phyloP scores from a whole-genome alignment of 805 yeast genomes.

The Saccharomycopsis guyanensis region DNA sequence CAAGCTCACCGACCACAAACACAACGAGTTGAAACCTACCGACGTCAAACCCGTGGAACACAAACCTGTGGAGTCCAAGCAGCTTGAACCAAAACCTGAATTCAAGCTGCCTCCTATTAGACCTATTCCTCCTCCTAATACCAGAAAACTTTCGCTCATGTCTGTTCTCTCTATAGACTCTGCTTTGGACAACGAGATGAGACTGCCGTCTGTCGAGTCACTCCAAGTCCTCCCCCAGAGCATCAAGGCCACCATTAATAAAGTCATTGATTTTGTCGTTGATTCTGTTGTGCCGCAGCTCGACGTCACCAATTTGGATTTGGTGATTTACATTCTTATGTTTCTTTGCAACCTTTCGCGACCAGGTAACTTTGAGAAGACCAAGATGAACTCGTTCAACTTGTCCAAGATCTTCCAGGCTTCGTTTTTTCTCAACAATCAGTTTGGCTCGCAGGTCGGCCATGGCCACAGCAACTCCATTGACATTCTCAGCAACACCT shows the following conservation, averaged over 20 bases:
- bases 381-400: constrained; percentile 32
- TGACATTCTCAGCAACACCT: constrained; percentile 6
- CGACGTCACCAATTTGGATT: constrained; percentile 7
- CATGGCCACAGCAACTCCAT: neutral
- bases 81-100: neutral
- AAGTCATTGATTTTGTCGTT: constrained; percentile 7
- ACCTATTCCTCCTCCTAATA: constrained; percentile 8
- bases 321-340: constrained; percentile 10
- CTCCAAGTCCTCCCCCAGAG: neutral
- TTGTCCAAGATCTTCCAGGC: constrained; percentile 34
- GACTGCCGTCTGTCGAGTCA: neutral
- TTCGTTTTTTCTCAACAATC: constrained; percentile 25
- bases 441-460: constrained; percentile 1
- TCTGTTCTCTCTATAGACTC: constrained; percentile 11
- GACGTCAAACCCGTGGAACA: no score
- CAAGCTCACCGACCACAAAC: neutral
- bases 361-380: constrained; percentile 21
- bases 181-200: neutral
- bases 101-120: neutral
- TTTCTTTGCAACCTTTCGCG: constrained; percentile 9
- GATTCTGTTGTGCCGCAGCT: constrained; percentile 1
- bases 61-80: neutral
- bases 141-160: constrained; percentile 14
- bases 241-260: constrained; percentile 8
- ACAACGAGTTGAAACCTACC: no score